phyloP scores from a whole-genome alignment of 306 rosid species.

The Rosa multiflora region DNA sequence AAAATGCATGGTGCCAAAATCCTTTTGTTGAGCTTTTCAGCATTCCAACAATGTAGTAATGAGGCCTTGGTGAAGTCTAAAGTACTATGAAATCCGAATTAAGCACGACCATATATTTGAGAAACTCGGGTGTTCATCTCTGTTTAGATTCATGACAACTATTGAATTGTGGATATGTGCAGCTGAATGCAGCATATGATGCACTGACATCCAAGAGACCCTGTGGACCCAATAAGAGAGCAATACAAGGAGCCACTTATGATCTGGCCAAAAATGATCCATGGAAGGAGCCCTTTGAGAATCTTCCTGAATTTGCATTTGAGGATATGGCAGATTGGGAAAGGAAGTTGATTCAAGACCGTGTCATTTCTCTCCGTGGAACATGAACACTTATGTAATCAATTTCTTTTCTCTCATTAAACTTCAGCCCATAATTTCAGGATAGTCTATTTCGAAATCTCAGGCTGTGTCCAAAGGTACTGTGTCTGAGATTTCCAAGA shows the following conservation, averaged over 20 bases:
- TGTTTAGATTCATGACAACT: neutral
- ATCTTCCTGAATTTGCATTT: conserved; percentile 78
- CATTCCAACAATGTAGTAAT: neutral
- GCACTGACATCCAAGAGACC: conserved; percentile 76
- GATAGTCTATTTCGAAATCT: neutral
- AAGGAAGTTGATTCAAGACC: conserved; percentile 70
- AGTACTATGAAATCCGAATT: neutral
- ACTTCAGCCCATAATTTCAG: neutral
- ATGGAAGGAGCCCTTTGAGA: conserved; percentile 90
- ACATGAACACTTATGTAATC: conserved; percentile 48
- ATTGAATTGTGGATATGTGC: conserved; percentile 19
- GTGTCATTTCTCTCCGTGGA: conserved; percentile 62
- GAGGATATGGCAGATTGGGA: conserved; percentile 86
- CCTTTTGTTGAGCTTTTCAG: neutral
- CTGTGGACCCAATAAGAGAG: conserved; percentile 83
- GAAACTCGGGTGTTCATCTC: neutral
- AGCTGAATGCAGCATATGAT: conserved; percentile 80
- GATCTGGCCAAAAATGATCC: conserved; percentile 78
- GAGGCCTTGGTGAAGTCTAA: neutral
- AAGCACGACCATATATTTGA: neutral
- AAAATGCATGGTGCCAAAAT: neutral
- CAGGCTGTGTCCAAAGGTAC: neutral
- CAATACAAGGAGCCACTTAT: conserved; percentile 78
- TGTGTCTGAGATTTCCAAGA: neutral
- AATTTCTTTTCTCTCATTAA: conserved; percentile 2